Base-by-base conservation (phyloP, 1,284 basidiomycete genomes). In the Sporisorium exsertum region DNA sequence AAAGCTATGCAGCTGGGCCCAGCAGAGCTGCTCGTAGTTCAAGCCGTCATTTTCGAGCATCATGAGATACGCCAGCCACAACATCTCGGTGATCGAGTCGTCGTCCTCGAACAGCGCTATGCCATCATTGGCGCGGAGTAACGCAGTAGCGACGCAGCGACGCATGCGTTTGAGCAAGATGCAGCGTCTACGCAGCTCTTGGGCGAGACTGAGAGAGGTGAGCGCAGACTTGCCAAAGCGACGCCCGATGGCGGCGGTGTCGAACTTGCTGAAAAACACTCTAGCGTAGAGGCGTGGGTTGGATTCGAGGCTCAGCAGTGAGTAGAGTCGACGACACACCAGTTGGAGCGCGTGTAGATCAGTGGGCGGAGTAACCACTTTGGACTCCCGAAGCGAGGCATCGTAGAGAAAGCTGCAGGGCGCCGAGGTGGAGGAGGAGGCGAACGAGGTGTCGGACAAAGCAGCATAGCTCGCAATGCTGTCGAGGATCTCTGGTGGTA, bases 11-110 rank as follows among this genome's bases (percentile, higher is more conserved):
- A 82, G 37, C 37, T 74, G 68, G 18, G 73, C 78, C 79, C 78
- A 82, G 29, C 59, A 64, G 1, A 82, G 49, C 26, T 77, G 75
- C 18, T 68, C 66, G 32, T 79, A 64, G 43, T 82, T 82, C 50
- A 72, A 63, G 3, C 80, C 80, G 54, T 82, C 80, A 45, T 83
- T 83, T 57, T 83, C 81, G 26, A 78, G 32, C 61, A 78, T 64
- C 79, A 82, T 79, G 47, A 83, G 53, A 47, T 78, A 83, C 6
- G 81, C 79, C 7, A 78, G 57, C 81, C 81, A 83, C 5, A 83
- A 61, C 59, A 80, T 81, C 64, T 81, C 80, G 20, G 58, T 62
- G 5, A 81, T n/a, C 13, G 73, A 65, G 3, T 51, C 50, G 0
- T 77, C 63, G 40, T 42, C 57, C 32, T 72, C 56, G 3, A 26